Evolutionary conservation across 106 monocot genomes (phyloP).

Genomic region (Acorus gramineus): DNA sequence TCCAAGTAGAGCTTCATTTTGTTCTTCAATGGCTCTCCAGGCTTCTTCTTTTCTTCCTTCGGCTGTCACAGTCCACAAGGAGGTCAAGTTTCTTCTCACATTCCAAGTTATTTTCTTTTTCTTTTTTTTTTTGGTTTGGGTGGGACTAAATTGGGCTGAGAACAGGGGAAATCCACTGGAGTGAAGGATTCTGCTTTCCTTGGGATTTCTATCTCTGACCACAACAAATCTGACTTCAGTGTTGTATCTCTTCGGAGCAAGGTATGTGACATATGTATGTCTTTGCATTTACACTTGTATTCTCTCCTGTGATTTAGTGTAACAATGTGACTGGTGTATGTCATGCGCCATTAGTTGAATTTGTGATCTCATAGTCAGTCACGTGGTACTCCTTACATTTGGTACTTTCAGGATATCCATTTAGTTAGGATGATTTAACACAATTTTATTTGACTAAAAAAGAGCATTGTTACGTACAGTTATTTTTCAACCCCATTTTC

Average conservation of each 20-base stretch:
- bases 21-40: slow-evolving; percentile 64
- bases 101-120: background rate
- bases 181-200: slow-evolving; percentile 58
- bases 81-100: slow-evolving; percentile 22
- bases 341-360: background rate
- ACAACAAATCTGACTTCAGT: slow-evolving; percentile 29
- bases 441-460: too few relatives aligned
- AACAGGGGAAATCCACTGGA: slow-evolving; percentile 30
- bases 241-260: slow-evolving; percentile 21
- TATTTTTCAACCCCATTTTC: too few relatives aligned
- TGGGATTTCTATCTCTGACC: slow-evolving; percentile 43
- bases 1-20: background rate
- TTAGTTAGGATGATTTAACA: too few relatives aligned
- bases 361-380: too few relatives aligned
- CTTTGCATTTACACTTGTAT: slow-evolving; percentile 5
- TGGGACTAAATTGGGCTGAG: background rate
- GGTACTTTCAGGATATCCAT: too few relatives aligned
- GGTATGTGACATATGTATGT: slow-evolving; percentile 2
- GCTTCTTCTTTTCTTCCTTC: slow-evolving; percentile 42
- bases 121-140: background rate
- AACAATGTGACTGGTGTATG: background rate
- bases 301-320: background rate
- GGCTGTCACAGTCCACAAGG: slow-evolving; percentile 51
- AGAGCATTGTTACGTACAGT: too few relatives aligned
- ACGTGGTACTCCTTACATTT: too few relatives aligned